phyloP scores from a whole-genome alignment of 2,329 filamentous ascomycete species.

The Cladorrhinum sp. region DNA sequence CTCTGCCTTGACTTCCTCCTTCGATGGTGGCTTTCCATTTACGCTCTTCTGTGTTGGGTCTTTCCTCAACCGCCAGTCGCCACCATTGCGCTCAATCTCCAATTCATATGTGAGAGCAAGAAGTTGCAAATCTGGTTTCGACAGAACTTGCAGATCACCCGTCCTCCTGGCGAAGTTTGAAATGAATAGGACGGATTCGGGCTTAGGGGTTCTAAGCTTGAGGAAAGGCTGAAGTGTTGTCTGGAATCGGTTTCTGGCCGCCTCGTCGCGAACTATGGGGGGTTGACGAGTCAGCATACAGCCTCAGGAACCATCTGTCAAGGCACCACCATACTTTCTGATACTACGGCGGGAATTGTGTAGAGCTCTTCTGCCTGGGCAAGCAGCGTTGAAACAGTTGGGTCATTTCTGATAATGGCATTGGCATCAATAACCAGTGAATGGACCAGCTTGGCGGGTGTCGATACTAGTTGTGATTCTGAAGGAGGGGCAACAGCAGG shows the following conservation, averaged over 20 bases:
- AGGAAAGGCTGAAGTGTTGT: conserved; percentile 84
- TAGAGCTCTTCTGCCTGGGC: conserved; percentile 72
- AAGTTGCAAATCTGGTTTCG: conserved; percentile 83
- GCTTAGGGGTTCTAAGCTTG: conserved; percentile 68
- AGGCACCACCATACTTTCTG: conserved; percentile 54
- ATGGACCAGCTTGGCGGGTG: conserved; percentile 22
- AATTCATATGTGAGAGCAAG: conserved; percentile 89
- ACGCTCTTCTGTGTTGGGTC: conserved; percentile 74
- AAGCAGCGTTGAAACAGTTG: conserved; percentile 77
- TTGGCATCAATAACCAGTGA: conserved; percentile 81
- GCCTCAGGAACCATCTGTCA: background rate
- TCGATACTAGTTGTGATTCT: background rate
- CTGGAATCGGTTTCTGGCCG: conserved; percentile 75
- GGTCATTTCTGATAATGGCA: conserved; percentile 90
- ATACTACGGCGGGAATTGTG: conserved; percentile 80
- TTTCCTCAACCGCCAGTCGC: conserved; percentile 79
- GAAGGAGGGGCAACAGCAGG: background rate
- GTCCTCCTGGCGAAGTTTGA: conserved; percentile 84
- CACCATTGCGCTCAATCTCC: conserved; percentile 88
- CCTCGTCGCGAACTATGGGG: conserved; percentile 63
- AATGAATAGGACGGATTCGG: conserved; percentile 75
- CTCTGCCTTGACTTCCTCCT: conserved; percentile 32
- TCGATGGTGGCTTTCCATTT: conserved; percentile 63
- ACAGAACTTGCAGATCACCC: conserved; percentile 84
- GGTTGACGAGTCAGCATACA: background rate